These are phyloP conservation scores for Luffa acutangula DNA, from an alignment of 306 rosid genomes.

Conservation along the genomic window DNA sequence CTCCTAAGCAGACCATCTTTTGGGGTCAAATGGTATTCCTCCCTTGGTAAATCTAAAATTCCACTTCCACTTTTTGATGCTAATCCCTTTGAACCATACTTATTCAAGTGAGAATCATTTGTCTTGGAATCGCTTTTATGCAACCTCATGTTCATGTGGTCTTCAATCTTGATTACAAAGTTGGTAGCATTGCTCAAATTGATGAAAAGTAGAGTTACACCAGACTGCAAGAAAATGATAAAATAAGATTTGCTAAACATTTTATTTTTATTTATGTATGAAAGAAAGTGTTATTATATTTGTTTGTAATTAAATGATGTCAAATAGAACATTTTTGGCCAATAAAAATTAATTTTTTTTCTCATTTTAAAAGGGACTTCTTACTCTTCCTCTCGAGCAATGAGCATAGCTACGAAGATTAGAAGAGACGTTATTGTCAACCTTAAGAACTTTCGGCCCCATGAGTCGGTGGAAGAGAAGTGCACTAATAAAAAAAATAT, in stretches of 20 bases:
- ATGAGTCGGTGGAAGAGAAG: background rate
- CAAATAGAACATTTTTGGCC: too few species aligned
- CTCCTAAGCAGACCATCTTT: constrained; percentile 34
- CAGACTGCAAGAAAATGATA: constrained; percentile 27
- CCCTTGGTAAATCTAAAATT: constrained; percentile 19
- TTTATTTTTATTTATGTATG: too few species aligned
- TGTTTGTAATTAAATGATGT: too few species aligned
- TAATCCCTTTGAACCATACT: too few species aligned
- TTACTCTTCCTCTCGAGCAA: background rate
- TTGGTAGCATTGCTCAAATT: background rate
- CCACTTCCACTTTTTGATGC: too few species aligned
- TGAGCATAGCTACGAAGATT: background rate
- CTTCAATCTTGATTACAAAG: constrained; percentile 32
- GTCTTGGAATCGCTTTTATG: background rate
- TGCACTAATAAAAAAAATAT: background rate
- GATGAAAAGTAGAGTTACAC: constrained; percentile 29
- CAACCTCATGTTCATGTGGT: background rate
- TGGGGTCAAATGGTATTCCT: constrained; percentile 68
- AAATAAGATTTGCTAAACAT: too few species aligned
- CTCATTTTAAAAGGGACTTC: background rate
- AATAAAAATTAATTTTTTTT: too few species aligned
- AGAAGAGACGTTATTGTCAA: background rate
- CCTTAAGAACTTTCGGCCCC: background rate
- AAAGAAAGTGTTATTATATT: too few species aligned
- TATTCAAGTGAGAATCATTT: background rate